Percentiles rank a stretch among this genome's conserved stretches.
These are phyloP conservation scores for Globisporangium yorkense DNA, from an alignment of 352 stramenopile genomes.

Conservation along the genomic window DNA sequence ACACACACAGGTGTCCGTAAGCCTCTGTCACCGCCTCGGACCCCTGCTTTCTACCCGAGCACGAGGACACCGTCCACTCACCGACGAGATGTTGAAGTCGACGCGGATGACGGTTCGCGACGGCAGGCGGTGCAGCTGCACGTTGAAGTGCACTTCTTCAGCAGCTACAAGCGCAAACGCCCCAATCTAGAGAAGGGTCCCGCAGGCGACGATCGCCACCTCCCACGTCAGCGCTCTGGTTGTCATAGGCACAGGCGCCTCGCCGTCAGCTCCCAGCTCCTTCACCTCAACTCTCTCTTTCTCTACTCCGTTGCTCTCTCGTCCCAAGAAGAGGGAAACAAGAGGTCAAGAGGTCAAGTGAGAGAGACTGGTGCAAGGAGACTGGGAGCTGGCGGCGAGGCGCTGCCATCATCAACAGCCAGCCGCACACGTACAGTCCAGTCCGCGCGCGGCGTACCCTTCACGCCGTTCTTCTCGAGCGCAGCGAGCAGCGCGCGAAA, in stretches of 20 bases:
- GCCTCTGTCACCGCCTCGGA: conserved; percentile 16
- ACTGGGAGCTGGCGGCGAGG: background rate
- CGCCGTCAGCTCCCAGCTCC: background rate
- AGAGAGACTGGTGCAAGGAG: background rate
- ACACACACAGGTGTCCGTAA: background rate
- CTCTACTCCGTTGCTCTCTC: background rate
- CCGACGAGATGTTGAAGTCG: conserved; percentile 64
- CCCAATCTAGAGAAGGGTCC: conserved; percentile 38
- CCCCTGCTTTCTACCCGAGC: background rate
- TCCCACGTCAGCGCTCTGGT: conserved; percentile 5
- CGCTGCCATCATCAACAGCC: conserved; percentile 15
- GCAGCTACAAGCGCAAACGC: conserved; percentile 54
- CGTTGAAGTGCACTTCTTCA: conserved; percentile 60
- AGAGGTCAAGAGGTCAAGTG: background rate
- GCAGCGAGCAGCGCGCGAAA: conserved; percentile 46
- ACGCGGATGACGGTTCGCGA: conserved; percentile 49
- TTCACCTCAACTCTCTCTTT: background rate
- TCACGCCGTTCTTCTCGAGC: conserved; percentile 36
- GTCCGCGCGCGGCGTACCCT: conserved; percentile 39
- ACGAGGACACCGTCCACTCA: conserved; percentile 14
- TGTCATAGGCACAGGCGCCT: conserved; percentile 12
- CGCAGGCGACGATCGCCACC: conserved; percentile 1
- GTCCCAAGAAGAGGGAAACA: background rate
- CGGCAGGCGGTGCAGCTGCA: conserved; percentile 48
- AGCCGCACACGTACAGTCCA: conserved; percentile 47